Evolutionary conservation across 2,329 filamentous ascomycete species (phyloP), one percentile per base, ranked within the genome.

Genomic region (Emergomyces orientalis): DNA sequence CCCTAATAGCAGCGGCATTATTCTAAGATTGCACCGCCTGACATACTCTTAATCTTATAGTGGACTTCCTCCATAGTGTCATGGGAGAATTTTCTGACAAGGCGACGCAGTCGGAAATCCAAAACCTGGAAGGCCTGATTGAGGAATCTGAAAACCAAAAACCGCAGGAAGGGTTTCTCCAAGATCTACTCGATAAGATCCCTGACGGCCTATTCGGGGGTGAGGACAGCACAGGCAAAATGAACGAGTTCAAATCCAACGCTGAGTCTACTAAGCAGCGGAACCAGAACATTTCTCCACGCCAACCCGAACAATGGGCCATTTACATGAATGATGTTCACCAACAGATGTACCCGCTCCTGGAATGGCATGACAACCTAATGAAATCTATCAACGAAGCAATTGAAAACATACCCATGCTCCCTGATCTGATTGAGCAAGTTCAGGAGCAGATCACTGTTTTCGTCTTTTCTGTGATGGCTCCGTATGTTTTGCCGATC

Each of bases 61-160:
- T 96, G 17, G 93, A 97, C 71, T 97, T 97, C 77, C 79, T 96
- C 65, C 91, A 96, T 78, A 94, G 89, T 0, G 91, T 96, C 37
- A 89, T 86, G 67, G 85, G 85, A 62, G 85, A 87, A 69, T 85
- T 96, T 60, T 89, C 88, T 47, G 92, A 97, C 76, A 96, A 96
- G 78, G 80, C 92, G 64, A 92, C 88, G 37, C 92, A 97, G 74
- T 94, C 90, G 65, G 93, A 97, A 73, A 86, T 97, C 62, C 85
- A 95, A 71, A 87, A 91, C 70, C 86, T 97, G 13, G 89, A 97
- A 75, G 88, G 88, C n/a, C 88, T 89, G 22, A 87, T 97, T 57
- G 75, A 88, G 41, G 75, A 84, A 32, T 82, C 82, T 7, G 75
- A 83, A 71, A 81, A 85, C 61, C 84, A 84, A 69, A 76, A 82